Percentiles rank a stretch among this genome's conserved stretches.
Conservation (phyloP, 177 flowering plant genomes). For the Vitis hybrid region DNA sequence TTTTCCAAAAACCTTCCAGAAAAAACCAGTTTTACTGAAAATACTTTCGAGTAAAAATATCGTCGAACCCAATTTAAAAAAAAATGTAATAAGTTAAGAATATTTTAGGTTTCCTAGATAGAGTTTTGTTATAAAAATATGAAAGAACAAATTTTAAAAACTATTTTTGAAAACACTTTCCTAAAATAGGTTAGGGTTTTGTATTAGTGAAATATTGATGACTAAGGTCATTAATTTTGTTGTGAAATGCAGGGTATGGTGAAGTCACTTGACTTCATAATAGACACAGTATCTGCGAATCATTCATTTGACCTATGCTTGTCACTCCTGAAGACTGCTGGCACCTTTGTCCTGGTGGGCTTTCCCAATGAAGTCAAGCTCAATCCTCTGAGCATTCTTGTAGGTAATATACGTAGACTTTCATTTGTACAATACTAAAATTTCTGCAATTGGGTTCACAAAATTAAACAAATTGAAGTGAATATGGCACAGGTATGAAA, state of each 20-base stretch:
- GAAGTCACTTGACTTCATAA: conserved; percentile 2
- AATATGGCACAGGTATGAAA: conserved; percentile 1
- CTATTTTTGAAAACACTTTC: too few species aligned
- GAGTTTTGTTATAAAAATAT: too few species aligned
- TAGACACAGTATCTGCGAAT: neutral
- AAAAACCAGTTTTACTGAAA: too few species aligned
- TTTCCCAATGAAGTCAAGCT: conserved; percentile 33
- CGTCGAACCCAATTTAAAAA: too few species aligned
- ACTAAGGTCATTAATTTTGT: neutral
- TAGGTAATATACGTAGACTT: neutral
- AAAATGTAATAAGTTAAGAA: too few species aligned
- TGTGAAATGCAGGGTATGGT: conserved; percentile 37
- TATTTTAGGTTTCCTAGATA: too few species aligned
- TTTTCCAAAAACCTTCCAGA: too few species aligned
- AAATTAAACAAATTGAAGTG: too few species aligned
- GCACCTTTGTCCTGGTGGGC: neutral
- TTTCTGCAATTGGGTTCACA: too few species aligned
- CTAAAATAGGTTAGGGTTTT: neutral
- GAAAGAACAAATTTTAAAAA: too few species aligned
- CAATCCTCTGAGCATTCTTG: neutral
- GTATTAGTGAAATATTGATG: neutral
- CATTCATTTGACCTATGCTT: neutral
- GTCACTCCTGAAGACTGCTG: conserved; percentile 13
- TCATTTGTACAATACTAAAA: too few species aligned
- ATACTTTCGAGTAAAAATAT: too few species aligned